phyloP scores from a whole-genome alignment of 306 rosid genomes.

The Geum urbanum region DNA sequence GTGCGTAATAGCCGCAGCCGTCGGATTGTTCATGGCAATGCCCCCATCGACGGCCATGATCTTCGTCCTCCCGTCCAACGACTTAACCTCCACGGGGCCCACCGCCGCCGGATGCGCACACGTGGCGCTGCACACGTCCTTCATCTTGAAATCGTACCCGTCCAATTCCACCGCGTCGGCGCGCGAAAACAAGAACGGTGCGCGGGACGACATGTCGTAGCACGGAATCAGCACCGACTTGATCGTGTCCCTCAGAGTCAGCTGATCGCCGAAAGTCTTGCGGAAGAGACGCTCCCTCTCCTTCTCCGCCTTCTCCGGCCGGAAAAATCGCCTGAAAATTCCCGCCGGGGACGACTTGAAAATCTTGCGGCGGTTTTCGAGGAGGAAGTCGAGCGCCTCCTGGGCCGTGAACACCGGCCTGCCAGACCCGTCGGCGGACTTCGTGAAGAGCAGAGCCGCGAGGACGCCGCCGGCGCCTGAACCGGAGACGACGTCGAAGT shows the following conservation, averaged over 20 bases:
- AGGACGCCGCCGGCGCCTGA: conserved; percentile 78
- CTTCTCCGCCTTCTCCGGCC: conserved; percentile 31
- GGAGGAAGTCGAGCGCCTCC: conserved; percentile 52
- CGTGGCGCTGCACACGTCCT: conserved; percentile 76
- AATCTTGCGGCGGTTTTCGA: conserved; percentile 51
- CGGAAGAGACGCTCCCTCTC: conserved; percentile 52
- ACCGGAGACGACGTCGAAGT: conserved; percentile 83
- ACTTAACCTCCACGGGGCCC: conserved; percentile 43
- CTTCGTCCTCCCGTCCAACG: conserved; percentile 65
- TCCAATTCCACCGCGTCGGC: conserved; percentile 92
- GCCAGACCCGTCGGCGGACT: conserved; percentile 33
- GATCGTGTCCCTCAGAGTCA: conserved; percentile 71
- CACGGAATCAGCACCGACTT: conserved; percentile 82
- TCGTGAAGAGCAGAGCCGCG: conserved; percentile 69
- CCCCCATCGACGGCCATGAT: conserved; percentile 79
- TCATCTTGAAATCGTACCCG: conserved; percentile 86
- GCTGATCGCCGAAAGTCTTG: conserved; percentile 57
- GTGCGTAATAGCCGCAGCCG: conserved; percentile 81
- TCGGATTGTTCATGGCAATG: conserved; percentile 85
- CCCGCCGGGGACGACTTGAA: conserved; percentile 33
- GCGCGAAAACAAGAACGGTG: conserved; percentile 90
- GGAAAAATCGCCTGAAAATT: conserved; percentile 42
- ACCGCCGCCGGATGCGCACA: conserved; percentile 35
- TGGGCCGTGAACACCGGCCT: conserved; percentile 66
- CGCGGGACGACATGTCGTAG: conserved; percentile 83